Conservation (phyloP, 176 grass and related monocot genomes). For the Oryza meyeriana region DNA sequence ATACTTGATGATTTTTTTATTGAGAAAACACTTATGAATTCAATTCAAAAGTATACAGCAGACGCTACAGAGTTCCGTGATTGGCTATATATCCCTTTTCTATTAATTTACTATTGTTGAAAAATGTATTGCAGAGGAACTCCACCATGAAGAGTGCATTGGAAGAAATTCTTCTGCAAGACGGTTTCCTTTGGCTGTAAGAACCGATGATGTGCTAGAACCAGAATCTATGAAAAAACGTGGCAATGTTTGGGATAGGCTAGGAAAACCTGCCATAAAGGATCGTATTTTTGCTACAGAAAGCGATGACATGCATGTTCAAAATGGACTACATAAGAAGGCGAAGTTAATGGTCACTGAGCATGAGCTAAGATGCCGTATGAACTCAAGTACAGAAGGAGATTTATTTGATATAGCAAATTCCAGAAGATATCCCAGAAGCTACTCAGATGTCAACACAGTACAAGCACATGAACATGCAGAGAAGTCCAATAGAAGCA, state of each 20-base stretch:
- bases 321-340: conserved; percentile 43
- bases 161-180: conserved; percentile 39
- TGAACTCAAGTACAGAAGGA: conserved; percentile 15
- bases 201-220: conserved; percentile 24
- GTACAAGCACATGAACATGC: not conserved
- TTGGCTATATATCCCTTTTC: not conserved
- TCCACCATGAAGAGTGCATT: conserved; percentile 4
- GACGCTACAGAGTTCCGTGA: not conserved
- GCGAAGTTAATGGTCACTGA: conserved; percentile 30
- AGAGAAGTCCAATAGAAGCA: conserved; percentile 46
- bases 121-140: conserved; percentile 46
- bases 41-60: not conserved
- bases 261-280: conserved; percentile 47
- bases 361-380: conserved; percentile 32
- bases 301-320: conserved; percentile 19
- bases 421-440: conserved; percentile 23
- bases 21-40: not conserved
- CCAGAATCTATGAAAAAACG: conserved; percentile 35
- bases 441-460: conserved; percentile 16
- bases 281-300: conserved; percentile 27
- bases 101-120: conserved; percentile 10
- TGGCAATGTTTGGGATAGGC: conserved; percentile 75
- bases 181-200: conserved; percentile 32
- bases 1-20: not conserved
- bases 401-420: conserved; percentile 32